Evolutionary conservation across 257 asterid species (phyloP), one percentile per base, ranked within the genome.

Genomic region (Solanum bulbocastanum): DNA sequence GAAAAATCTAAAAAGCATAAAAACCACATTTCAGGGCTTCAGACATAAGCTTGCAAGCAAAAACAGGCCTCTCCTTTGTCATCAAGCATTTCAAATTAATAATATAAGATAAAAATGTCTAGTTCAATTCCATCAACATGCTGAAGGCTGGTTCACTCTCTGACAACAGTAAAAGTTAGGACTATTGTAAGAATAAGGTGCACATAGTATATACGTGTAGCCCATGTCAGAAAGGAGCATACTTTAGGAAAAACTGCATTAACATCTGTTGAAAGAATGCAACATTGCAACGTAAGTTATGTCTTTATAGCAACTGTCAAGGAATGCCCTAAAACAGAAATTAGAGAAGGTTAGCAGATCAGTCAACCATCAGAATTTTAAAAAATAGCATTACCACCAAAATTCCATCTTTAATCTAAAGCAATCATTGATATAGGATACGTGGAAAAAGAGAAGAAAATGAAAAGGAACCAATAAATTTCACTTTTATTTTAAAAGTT

Each of bases 181-280:
- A 30, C 68, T 81, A 10, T 27, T 37, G 8, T 20, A 81, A 49
- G 42, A 81, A 81, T 49, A 46, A 46, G 58, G 39, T 9, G 68
- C 27, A 18, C 65, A 81, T 5, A 46, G 30, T 36, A 16, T 81
- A 27, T 79, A 44, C 44, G 85, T 27, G 32, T 78, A 39, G 33
- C 86, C 25, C 83, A 87, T 42, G 22, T 32, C 37, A 69, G 83
- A 87, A 46, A 68, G 83, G 87, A 85, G 83, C 87, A 87, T 82
- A 82, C 71, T 68, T 33, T 33, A 82, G 83, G 89, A 30, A 65
- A 58, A 42, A 58, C 71, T 71, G 74, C 39, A 62, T 40, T 82
- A 82, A 87, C 82, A 87, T 87, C 83, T 44, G 83, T 72, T 39
- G 83, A 87, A 68, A 87, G 87, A 87, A 66, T 44, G 86, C 72